phyloP scores from a whole-genome alignment of 495 filamentous ascomycete genomes.

The Delitschia confertaspora region DNA sequence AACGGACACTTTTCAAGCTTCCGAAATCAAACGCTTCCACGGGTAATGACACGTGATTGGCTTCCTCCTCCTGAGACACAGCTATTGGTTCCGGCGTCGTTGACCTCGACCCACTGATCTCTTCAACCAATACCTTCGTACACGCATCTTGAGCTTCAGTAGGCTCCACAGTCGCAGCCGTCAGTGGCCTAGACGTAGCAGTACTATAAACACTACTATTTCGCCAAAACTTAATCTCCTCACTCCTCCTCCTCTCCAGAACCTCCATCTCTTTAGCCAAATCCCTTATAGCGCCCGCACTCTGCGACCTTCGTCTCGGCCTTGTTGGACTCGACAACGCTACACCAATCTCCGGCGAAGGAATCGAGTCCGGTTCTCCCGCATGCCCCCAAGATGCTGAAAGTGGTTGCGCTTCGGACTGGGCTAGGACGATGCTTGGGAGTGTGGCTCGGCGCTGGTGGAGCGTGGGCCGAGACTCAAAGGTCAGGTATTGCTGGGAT shows the following conservation, averaged over 20 bases:
- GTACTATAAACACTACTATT: slow-evolving; percentile 24
- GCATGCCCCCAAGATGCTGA: slow-evolving; percentile 4
- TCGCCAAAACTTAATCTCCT: slow-evolving; percentile 29
- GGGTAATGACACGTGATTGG: slow-evolving; percentile 11
- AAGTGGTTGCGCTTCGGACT: slow-evolving; percentile 11
- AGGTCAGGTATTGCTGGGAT: slow-evolving; percentile 24
- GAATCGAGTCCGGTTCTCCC: slow-evolving; percentile 8
- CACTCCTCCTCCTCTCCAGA: slow-evolving; percentile 20
- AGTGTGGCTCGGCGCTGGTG: slow-evolving; percentile 24
- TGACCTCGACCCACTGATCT: neutral
- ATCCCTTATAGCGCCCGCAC: slow-evolving; percentile 29
- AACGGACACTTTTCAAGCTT: slow-evolving; percentile 17
- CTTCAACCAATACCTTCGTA: neutral
- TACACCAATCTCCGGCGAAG: slow-evolving; percentile 24
- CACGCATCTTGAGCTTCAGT: slow-evolving; percentile 1
- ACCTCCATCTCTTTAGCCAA: slow-evolving; percentile 11
- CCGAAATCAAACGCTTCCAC: slow-evolving; percentile 26
- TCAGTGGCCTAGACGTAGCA: slow-evolving; percentile 12
- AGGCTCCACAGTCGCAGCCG: slow-evolving; percentile 17
- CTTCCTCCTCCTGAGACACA: slow-evolving; percentile 10
- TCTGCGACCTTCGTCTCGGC: slow-evolving; percentile 27
- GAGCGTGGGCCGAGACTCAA: slow-evolving; percentile 2
- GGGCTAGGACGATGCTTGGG: slow-evolving; percentile 20
- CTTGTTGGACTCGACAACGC: slow-evolving; percentile 24
- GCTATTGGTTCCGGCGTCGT: neutral